Evolutionary conservation across 371 early-diverging fungal genomes (phyloP).

Genomic region (Conidiobolus incongruus): DNA sequence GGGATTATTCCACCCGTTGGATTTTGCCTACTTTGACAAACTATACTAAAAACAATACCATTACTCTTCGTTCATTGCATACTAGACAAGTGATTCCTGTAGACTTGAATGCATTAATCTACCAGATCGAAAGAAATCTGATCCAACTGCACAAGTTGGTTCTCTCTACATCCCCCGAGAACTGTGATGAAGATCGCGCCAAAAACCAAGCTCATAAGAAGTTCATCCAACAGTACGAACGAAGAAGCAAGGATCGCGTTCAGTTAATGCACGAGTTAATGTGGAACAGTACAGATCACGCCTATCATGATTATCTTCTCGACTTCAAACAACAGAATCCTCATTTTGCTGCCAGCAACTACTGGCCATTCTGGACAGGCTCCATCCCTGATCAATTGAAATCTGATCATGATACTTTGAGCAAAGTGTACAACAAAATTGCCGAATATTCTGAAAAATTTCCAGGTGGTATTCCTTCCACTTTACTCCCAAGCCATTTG

Average conservation of each 20-base stretch:
- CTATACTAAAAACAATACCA: neutral
- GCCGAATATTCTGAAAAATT: slow-evolving; percentile 9
- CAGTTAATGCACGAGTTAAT: slow-evolving; percentile 14
- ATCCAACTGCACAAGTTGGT: slow-evolving; percentile 17
- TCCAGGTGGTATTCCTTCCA: slow-evolving; percentile 43
- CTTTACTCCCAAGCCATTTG: slow-evolving; percentile 25
- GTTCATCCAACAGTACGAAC: slow-evolving; percentile 6
- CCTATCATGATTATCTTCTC: slow-evolving; percentile 16
- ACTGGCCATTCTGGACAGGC: slow-evolving; percentile 12
- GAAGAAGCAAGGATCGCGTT: slow-evolving; percentile 7
- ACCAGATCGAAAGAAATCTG: slow-evolving; percentile 36
- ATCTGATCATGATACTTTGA: slow-evolving; percentile 5
- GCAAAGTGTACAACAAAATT: slow-evolving; percentile 12
- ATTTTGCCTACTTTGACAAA: slow-evolving; percentile 42
- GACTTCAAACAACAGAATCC: slow-evolving; percentile 1
- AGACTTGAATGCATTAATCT: slow-evolving; percentile 67
- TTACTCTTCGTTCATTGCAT: slow-evolving; percentile 18
- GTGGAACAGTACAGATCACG: slow-evolving; percentile 10
- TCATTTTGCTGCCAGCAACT: neutral
- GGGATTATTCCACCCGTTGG: slow-evolving; percentile 45
- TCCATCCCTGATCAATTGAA: slow-evolving; percentile 12
- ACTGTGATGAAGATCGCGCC: neutral
- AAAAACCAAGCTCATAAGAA: slow-evolving; percentile 5
- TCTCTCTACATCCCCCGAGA: neutral
- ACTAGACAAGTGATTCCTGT: slow-evolving; percentile 48